A percentile compares a stretch with the other conserved stretches of the same genome.
Evolutionary conservation across 306 rosid species (phyloP).

Genomic region (Citrullus mucosospermus): DNA sequence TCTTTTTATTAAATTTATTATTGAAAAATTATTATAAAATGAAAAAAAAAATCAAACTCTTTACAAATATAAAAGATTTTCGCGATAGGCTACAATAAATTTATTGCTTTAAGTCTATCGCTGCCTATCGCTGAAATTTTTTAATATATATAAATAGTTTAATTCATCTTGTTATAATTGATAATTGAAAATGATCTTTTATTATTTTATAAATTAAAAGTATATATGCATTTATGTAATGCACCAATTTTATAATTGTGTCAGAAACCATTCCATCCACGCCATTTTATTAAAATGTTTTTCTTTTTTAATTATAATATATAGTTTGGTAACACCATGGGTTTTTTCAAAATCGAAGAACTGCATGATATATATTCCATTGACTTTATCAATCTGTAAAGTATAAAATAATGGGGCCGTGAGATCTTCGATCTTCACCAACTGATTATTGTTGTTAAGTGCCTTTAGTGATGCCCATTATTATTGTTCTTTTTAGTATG

Average conservation of each 20-base stretch:
- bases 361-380: background rate
- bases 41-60: too few relatives aligned
- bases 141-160: too few relatives aligned
- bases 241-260: background rate
- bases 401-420: background rate
- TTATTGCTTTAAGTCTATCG: too few relatives aligned
- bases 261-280: background rate
- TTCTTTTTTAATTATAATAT: background rate
- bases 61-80: too few relatives aligned
- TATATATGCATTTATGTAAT: background rate
- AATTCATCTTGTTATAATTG: too few relatives aligned
- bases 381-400: background rate
- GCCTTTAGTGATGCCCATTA: background rate
- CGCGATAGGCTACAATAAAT: too few relatives aligned
- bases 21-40: too few relatives aligned
- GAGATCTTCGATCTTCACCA: background rate
- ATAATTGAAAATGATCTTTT: too few relatives aligned
- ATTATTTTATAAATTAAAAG: background rate
- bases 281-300: background rate
- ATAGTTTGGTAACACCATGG: background rate
- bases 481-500: background rate
- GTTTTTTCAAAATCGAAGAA: background rate
- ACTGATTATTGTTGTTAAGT: background rate
- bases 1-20: background rate
- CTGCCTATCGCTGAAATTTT: too few relatives aligned